Percentiles rank a stretch among this genome's conserved stretches.
Evolutionary conservation across 768 basidiomycete genomes (phyloP).

Genomic region (Scleroderma citrinum): DNA sequence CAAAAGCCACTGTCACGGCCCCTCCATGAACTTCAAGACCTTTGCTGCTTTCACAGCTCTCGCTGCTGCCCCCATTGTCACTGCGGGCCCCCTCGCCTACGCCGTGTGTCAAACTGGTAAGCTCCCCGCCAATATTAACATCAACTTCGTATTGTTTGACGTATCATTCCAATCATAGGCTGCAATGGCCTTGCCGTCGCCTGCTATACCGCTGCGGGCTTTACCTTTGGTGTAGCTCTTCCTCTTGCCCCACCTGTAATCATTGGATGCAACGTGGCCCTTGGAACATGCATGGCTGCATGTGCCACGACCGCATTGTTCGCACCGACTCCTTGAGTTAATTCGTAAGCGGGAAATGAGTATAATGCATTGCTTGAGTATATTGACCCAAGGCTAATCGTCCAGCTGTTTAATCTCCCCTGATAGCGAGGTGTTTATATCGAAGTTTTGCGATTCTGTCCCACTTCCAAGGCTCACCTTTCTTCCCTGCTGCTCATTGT

Average conservation of each 20-base stretch:
- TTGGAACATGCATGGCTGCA: slow-evolving; percentile 22
- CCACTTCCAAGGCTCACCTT: too few relatives aligned
- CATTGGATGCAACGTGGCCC: slow-evolving; percentile 15
- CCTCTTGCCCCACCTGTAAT: slow-evolving; percentile 16
- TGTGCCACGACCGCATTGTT: slow-evolving; percentile 17
- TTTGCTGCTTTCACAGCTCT: slow-evolving; percentile 13
- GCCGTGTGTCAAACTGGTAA: slow-evolving; percentile 23
- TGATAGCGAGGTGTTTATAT: too few relatives aligned
- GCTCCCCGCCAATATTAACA: neutral
- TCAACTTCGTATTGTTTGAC: neutral
- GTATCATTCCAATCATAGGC: slow-evolving; percentile 6
- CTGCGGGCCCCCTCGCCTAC: slow-evolving; percentile 17
- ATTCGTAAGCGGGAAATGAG: neutral
- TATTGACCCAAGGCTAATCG: neutral
- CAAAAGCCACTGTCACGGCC: too few relatives aligned
- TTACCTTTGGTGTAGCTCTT: slow-evolving; percentile 18
- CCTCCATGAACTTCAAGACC: slow-evolving; percentile 22
- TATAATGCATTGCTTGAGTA: neutral
- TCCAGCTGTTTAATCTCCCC: neutral
- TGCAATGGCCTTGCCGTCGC: slow-evolving; percentile 17
- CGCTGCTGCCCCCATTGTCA: slow-evolving; percentile 6
- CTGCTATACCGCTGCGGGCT: slow-evolving; percentile 21
- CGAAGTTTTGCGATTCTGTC: too few relatives aligned
- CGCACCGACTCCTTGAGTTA: slow-evolving; percentile 19
- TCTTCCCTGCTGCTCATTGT: too few relatives aligned